Base-by-base conservation (phyloP, 495 filamentous ascomycete genomes). In the Penicillium antarcticum region DNA sequence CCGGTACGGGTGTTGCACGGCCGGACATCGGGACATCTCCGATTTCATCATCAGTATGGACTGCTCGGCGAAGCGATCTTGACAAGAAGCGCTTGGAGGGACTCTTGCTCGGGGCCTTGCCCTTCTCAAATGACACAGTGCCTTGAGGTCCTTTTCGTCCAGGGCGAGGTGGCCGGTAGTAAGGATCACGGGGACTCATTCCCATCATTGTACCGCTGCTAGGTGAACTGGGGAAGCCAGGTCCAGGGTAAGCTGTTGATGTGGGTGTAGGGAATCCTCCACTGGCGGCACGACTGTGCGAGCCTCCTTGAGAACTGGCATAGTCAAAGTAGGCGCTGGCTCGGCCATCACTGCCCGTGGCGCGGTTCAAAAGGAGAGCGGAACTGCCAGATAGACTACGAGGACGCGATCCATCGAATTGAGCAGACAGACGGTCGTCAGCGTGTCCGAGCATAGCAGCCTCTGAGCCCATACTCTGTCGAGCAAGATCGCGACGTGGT, bases 311-410 rank as follows among this genome's bases (percentile, higher is more conserved):
- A 1, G 70, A 73, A 58, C 76, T 79, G 7, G 68, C 70, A 16
- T 73, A 67, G 12, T 80, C 78, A 45, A 75, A 65, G 3, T 70
- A 58, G 8, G 66, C 66, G 49, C 80, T 81, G 33, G 59, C 60
- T 18, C 74, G 69, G 18, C 69, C 72, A 19, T 82, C 79, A 48
- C 68, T 80, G 2, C 65, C 66, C 5, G 68, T 73, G 3, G 71
- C 72, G 48, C 81, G 77, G 47, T 80, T 81, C 32, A 92, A 69
- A 23, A 96, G 73, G 18, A 91, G 70, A 14, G 84, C 87, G 33
- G 90, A 90, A 66, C 88, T 95, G 1, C 85, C 89, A 6, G 90
- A 95, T 55, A 92, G 73, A 71, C 91, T 96, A 55, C 91, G 76
- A 7, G 88, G 72, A 34, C 89, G 80, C 10, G 84, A 86, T 13